These are phyloP conservation scores for Ganoderma resinaceum DNA, from an alignment of 1,284 basidiomycete genomes.

Conservation along the genomic window DNA sequence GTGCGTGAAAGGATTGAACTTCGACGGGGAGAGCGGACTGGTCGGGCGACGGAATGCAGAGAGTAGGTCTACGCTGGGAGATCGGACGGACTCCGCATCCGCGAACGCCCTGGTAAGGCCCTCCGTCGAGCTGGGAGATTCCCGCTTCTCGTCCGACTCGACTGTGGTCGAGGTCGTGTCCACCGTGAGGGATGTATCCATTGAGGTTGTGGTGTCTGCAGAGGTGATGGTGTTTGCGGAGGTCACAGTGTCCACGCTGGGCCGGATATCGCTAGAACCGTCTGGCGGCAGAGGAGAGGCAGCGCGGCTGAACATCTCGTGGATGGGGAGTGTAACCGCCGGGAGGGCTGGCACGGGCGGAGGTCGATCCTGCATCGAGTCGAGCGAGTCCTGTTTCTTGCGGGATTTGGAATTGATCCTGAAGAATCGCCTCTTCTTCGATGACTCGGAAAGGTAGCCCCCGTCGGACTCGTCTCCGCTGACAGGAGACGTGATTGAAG, in stretches of 20 bases:
- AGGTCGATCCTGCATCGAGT: conserved; percentile 38
- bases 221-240: conserved; percentile 19
- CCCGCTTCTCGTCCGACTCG: conserved; percentile 25
- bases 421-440: conserved; percentile 44
- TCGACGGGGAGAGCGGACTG: conserved; percentile 22
- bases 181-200: conserved; percentile 17
- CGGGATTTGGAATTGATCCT: conserved; percentile 42
- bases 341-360: conserved; percentile 45
- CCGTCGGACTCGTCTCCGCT: conserved; percentile 49
- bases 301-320: conserved; percentile 54
- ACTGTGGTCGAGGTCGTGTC: conserved; percentile 21
- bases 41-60: conserved; percentile 33
- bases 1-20: conserved; percentile 14
- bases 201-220: conserved; percentile 17
- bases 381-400: conserved; percentile 35
- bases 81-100: conserved; percentile 41
- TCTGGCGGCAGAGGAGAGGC: conserved; percentile 28
- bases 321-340: conserved; percentile 53
- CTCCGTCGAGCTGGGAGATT: conserved; percentile 17
- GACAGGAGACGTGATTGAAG: conserved; percentile 27
- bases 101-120: conserved; percentile 38
- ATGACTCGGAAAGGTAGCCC: conserved; percentile 46
- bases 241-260: conserved; percentile 27
- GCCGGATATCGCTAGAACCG: conserved; percentile 15
- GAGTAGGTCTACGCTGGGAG: conserved; percentile 39